phyloP scores from a whole-genome alignment of 2,329 filamentous ascomycete species.

The Monosporascus sp. region DNA sequence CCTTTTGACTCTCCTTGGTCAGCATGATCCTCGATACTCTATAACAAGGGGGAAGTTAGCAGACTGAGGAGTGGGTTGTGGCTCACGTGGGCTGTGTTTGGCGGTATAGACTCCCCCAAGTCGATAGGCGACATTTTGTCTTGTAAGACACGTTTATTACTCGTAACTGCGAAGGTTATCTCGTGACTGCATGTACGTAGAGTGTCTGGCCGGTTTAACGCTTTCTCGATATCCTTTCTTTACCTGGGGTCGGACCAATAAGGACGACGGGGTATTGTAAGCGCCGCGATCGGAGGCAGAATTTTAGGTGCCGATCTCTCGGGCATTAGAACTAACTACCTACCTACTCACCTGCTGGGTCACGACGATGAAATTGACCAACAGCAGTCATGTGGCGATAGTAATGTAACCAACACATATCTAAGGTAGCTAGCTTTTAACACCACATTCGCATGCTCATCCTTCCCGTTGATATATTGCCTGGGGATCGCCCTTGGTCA shows the following conservation, averaged over 20 bases:
- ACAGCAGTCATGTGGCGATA: too few relatives aligned
- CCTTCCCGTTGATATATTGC: too few relatives aligned
- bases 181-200: background rate
- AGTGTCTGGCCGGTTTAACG: background rate
- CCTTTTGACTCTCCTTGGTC: constrained; percentile 45
- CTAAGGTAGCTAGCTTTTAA: too few relatives aligned
- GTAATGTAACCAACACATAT: too few relatives aligned
- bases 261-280: background rate
- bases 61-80: background rate
- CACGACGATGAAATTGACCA: background rate
- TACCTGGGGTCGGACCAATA: background rate
- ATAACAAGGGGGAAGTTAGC: background rate
- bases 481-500: too few relatives aligned
- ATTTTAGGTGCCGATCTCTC: constrained; percentile 4
- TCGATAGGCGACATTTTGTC: constrained; percentile 41
- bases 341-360: too few relatives aligned
- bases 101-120: constrained; percentile 68
- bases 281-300: constrained; percentile 22
- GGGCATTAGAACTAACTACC: background rate
- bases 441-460: too few relatives aligned
- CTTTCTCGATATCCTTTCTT: background rate
- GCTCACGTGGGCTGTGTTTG: constrained; percentile 73
- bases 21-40: background rate
- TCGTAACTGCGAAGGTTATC: background rate
- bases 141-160: background rate